These are phyloP conservation scores for Isatis lusitanica DNA, from an alignment of 441 rosid genomes.

Conservation along the genomic window DNA sequence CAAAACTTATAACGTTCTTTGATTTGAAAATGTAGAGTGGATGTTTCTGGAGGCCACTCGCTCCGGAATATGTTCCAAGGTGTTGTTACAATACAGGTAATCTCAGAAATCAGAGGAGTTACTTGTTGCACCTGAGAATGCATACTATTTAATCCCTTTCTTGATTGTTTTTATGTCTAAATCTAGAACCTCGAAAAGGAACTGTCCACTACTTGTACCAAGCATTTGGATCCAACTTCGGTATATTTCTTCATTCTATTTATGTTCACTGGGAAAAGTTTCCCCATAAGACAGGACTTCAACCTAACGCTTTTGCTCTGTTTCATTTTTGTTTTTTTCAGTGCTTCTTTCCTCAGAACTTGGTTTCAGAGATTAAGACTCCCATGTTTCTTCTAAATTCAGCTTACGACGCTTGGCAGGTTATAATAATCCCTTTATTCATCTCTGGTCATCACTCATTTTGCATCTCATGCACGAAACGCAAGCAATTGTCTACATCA, in stretches of 20 bases:
- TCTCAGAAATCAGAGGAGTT: background rate
- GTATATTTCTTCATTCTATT: constrained; percentile 37
- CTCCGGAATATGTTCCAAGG: constrained; percentile 48
- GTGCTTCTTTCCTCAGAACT: constrained; percentile 96
- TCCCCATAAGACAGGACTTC: constrained; percentile 1
- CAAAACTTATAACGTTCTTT: background rate
- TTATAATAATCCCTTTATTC: constrained; percentile 9
- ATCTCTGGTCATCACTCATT: background rate
- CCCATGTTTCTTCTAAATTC: constrained; percentile 86
- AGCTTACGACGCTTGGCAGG: constrained; percentile 98
- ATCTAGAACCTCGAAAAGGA: constrained; percentile 40
- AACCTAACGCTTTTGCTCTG: constrained; percentile 14
- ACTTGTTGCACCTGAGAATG: background rate
- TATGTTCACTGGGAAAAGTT: background rate
- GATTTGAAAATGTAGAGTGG: constrained; percentile 36
- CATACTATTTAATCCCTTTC: background rate
- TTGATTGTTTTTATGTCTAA: background rate
- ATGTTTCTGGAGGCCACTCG: constrained; percentile 52
- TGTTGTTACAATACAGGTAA: constrained; percentile 53
- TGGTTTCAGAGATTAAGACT: constrained; percentile 64
- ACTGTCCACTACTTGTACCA: constrained; percentile 71
- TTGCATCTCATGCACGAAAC: background rate
- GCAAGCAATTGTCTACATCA: constrained; percentile 22
- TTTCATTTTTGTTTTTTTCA: constrained; percentile 32
- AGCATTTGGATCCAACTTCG: constrained; percentile 79